Evolutionary conservation across 495 filamentous ascomycete species (phyloP).

Genomic region (Lophium mytilinum): DNA sequence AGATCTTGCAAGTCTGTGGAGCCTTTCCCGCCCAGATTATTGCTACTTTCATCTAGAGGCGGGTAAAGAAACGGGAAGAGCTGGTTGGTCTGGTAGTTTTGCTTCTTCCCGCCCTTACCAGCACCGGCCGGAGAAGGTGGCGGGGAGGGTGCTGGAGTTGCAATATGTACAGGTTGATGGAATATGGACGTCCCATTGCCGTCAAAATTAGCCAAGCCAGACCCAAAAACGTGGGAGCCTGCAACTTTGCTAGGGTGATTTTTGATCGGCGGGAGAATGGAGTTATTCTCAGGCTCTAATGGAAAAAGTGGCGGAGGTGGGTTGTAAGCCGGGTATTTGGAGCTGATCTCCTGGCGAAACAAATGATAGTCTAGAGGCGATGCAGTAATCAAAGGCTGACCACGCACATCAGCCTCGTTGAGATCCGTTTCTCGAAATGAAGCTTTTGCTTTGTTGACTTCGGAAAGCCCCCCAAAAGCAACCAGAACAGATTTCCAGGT

Average conservation of each 20-base stretch:
- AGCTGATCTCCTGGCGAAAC: constrained; percentile 96
- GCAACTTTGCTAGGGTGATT: constrained; percentile 53
- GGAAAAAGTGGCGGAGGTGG: constrained; percentile 78
- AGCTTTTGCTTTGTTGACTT: constrained; percentile 66
- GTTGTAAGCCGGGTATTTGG: constrained; percentile 94
- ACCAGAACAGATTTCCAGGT: constrained; percentile 82
- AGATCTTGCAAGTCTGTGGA: constrained; percentile 64
- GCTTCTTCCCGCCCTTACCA: constrained; percentile 93
- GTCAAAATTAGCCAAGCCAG: constrained; percentile 35
- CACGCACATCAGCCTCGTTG: constrained; percentile 33
- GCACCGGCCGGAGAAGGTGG: constrained; percentile 82
- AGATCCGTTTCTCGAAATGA: constrained; percentile 44
- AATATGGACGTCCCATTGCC: constrained; percentile 67
- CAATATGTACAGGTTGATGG: constrained; percentile 93
- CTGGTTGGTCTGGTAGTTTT: constrained; percentile 98
- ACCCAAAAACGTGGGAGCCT: constrained; percentile 24
- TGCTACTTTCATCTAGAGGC: constrained; percentile 72
- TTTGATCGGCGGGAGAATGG: constrained; percentile 76
- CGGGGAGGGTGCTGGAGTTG: constrained; percentile 93
- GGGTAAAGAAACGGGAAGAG: constrained; percentile 98
- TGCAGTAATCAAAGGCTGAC: constrained; percentile 65
- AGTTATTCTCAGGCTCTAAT: constrained; percentile 80
- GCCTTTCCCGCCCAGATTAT: constrained; percentile 80
- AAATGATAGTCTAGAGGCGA: constrained; percentile 93
- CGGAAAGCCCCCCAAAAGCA: constrained; percentile 65